phyloP scores from a whole-genome alignment of 352 stramenopile species.

The Globisporangium nunn region DNA sequence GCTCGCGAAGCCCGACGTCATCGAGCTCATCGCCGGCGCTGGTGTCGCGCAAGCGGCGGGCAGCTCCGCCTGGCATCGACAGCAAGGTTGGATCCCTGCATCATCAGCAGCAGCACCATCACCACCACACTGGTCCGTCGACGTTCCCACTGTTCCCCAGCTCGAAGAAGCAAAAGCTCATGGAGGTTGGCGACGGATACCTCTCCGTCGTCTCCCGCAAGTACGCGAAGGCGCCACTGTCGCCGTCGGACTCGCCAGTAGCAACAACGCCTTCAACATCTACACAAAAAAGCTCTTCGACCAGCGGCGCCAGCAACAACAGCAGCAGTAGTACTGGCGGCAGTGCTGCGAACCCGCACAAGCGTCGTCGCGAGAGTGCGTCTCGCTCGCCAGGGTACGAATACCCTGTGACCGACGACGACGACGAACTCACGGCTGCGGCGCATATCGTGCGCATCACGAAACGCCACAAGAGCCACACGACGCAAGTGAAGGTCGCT shows the following conservation, averaged over 20 bases:
- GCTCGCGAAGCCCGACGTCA: constrained; percentile 8
- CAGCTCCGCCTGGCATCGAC: constrained; percentile 7
- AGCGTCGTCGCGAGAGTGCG: constrained; percentile 25
- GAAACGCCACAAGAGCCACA: constrained; percentile 41
- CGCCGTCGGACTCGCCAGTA: not conserved
- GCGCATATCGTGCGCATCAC: constrained; percentile 24
- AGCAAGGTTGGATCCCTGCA: not conserved
- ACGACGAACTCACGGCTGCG: constrained; percentile 13
- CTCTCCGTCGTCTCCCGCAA: constrained; percentile 34
- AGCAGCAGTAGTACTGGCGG: constrained; percentile 1
- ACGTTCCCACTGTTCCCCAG: constrained; percentile 28
- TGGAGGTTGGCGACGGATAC: constrained; percentile 30
- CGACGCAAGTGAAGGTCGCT: not conserved
- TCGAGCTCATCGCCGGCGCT: constrained; percentile 11
- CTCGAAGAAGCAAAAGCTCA: constrained; percentile 50
- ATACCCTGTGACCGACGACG: constrained; percentile 31
- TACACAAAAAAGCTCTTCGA: not conserved
- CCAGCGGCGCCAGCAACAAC: constrained; percentile 3
- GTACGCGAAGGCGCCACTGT: not conserved
- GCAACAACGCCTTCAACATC: not conserved
- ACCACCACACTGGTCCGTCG: constrained; percentile 3
- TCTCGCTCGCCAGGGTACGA: constrained; percentile 22
- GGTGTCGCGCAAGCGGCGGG: constrained; percentile 16
- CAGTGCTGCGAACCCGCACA: constrained; percentile 22
- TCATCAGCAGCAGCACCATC: not conserved